phyloP scores from a whole-genome alignment of 352 stramenopile species.

The Phytophthora sansomeana region DNA sequence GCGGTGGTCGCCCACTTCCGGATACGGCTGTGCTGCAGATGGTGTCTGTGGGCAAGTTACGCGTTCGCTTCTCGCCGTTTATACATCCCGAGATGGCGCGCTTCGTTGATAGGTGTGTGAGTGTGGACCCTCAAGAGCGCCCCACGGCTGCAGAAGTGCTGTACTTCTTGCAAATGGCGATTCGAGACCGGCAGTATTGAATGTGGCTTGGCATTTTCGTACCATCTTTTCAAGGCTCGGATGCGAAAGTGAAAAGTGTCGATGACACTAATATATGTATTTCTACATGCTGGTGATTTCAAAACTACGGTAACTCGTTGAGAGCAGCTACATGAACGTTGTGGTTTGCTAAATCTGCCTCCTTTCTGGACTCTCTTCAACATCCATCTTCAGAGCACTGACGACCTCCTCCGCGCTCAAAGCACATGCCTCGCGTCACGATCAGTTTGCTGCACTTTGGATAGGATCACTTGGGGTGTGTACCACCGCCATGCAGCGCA shows the following conservation, averaged over 20 bases:
- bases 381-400: too few relatives aligned
- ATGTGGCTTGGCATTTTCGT: not conserved
- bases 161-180: constrained; percentile 34
- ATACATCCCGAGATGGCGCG: constrained; percentile 18
- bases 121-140: constrained; percentile 19
- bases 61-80: constrained; percentile 34
- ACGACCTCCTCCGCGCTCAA: too few relatives aligned
- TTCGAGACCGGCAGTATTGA: constrained; percentile 11
- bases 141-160: constrained; percentile 42
- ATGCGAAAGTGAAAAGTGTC: not conserved
- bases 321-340: too few relatives aligned
- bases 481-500: too few relatives aligned
- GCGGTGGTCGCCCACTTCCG: constrained; percentile 17
- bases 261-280: not conserved
- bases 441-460: too few relatives aligned
- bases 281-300: too few relatives aligned
- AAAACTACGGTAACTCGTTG: too few relatives aligned
- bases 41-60: constrained; percentile 42
- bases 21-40: constrained; percentile 50
- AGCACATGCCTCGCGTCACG: too few relatives aligned
- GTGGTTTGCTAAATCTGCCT: too few relatives aligned
- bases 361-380: too few relatives aligned
- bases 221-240: too few relatives aligned
- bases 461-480: too few relatives aligned
- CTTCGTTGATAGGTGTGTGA: constrained; percentile 35